Base-by-base conservation (phyloP, 2,329 filamentous ascomycete genomes). In the Diaporthe citriasiana region DNA sequence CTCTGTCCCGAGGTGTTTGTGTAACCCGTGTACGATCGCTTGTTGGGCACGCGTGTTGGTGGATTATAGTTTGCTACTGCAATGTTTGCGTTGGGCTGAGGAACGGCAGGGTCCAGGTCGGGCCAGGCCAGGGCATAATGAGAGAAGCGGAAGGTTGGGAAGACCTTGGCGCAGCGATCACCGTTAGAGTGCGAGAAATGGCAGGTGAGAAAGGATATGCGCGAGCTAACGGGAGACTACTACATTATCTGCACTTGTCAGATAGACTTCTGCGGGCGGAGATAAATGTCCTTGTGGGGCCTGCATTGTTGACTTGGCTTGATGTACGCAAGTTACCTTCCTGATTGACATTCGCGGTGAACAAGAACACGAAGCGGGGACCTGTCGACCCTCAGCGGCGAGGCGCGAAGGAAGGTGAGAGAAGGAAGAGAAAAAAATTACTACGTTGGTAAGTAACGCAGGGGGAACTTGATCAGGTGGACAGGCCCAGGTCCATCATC, bases 291-390 rank as follows among this genome's bases (percentile, higher is more conserved):
- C 33, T 27, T 51, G 63, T 53, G 63, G 63, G 63, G 33, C 63
- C 35, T 68, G 63, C 63, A 68, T 53, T 63, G 40, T 63, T 25
- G 33, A 51, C 30, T 51, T 68, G 63, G 63, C 47, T 13, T 27
- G 15, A 57, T 33, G 7, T 42, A 13, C 40, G 15, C 63, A 15
- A 53, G 63, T 51, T 12, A 68, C 63, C 63, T 68, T 68, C 63
- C 63, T 12, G 47, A 68, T 68, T 68, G 63, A 68, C 63, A 53
- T 38, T 13, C 63, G n/a, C 63, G 63, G 63, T 68, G 47, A 68
- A 47, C 10, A 15, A 38, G 17, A 27, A 68, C 47, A 40, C 59
- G 59, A 47, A 25, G 63, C 63, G 63, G 63, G 27, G 63, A 40
- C 30, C 63, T 68, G 47, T 68, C 33, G 63, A 25, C 47, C 63